Percentiles rank a stretch among this genome's conserved stretches.
Conservation (phyloP, 495 filamentous ascomycete genomes). For the Aspergillus homomorphus region DNA sequence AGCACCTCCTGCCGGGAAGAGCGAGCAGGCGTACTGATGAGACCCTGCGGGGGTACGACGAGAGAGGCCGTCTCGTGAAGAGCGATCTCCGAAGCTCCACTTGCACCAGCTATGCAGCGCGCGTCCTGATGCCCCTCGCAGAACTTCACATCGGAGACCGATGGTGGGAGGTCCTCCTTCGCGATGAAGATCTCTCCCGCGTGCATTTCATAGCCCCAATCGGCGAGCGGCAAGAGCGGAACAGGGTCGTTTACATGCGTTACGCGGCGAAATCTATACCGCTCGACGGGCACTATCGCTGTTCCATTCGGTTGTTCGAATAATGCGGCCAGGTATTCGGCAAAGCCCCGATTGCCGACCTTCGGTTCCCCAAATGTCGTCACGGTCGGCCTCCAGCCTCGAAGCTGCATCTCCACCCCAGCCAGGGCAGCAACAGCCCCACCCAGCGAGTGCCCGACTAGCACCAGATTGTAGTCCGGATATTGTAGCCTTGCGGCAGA, state of each 20-base stretch:
- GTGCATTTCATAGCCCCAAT: slow-evolving; percentile 87
- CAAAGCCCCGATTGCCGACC: slow-evolving; percentile 73
- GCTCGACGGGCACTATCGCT: slow-evolving; percentile 16
- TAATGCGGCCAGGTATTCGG: slow-evolving; percentile 59
- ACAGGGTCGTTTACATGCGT: slow-evolving; percentile 88
- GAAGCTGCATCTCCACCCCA: slow-evolving; percentile 66
- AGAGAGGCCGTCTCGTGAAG: slow-evolving; percentile 6
- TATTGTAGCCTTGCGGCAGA: slow-evolving; percentile 50
- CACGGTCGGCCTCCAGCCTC: slow-evolving; percentile 67
- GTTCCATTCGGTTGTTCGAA: slow-evolving; percentile 51
- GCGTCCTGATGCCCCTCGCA: slow-evolving; percentile 72
- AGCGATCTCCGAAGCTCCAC: slow-evolving; percentile 14
- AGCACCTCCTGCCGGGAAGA: slow-evolving; percentile 9
- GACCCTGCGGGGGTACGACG: background rate
- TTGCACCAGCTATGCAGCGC: slow-evolving; percentile 63
- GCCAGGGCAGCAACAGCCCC: slow-evolving; percentile 90
- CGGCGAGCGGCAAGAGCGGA: slow-evolving; percentile 75
- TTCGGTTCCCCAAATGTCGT: slow-evolving; percentile 94
- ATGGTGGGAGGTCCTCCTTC: slow-evolving; percentile 64
- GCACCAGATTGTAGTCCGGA: slow-evolving; percentile 66
- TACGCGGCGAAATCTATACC: slow-evolving; percentile 63
- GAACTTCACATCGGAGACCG: slow-evolving; percentile 59
- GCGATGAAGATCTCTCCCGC: slow-evolving; percentile 83
- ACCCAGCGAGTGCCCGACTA: slow-evolving; percentile 89
- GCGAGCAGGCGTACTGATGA: background rate